These are phyloP conservation scores for Podospora comata DNA, from an alignment of 495 filamentous ascomycete genomes.

Conservation along the genomic window DNA sequence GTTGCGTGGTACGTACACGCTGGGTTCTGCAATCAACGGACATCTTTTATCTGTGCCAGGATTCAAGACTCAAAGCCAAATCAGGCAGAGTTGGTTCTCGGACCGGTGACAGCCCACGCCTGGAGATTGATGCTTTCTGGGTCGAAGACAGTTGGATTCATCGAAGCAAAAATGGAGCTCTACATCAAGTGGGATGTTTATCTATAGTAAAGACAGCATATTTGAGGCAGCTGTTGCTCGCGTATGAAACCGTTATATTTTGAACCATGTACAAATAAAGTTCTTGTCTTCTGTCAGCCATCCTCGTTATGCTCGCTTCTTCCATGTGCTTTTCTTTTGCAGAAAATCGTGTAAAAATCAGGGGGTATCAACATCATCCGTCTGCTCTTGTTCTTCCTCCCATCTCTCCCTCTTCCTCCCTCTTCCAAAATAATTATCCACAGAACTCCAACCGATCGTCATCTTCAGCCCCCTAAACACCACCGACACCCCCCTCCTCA, in stretches of 20 bases:
- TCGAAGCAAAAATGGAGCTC: too few relatives aligned
- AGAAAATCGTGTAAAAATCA: not conserved
- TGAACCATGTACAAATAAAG: not conserved
- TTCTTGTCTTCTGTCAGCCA: not conserved
- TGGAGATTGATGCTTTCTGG: too few relatives aligned
- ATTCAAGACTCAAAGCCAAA: too few relatives aligned
- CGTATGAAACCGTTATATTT: not conserved
- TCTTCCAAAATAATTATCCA: not conserved
- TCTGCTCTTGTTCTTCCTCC: not conserved
- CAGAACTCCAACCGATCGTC: not conserved
- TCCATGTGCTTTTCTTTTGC: not conserved
- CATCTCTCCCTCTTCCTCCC: not conserved
- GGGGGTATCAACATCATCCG: slow-evolving; percentile 2
- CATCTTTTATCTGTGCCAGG: too few relatives aligned
- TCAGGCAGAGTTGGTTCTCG: too few relatives aligned
- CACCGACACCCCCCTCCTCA: slow-evolving; percentile 48
- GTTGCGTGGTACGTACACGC: too few relatives aligned
- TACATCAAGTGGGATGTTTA: too few relatives aligned
- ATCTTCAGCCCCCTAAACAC: slow-evolving; percentile 25
- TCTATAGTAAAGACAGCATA: too few relatives aligned
- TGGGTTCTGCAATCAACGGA: too few relatives aligned
- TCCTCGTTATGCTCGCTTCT: not conserved
- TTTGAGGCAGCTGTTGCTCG: too few relatives aligned
- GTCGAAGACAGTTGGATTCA: too few relatives aligned
- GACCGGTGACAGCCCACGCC: too few relatives aligned